Conservation (phyloP, 306 rosid species). For the Prunus fruticosa region DNA sequence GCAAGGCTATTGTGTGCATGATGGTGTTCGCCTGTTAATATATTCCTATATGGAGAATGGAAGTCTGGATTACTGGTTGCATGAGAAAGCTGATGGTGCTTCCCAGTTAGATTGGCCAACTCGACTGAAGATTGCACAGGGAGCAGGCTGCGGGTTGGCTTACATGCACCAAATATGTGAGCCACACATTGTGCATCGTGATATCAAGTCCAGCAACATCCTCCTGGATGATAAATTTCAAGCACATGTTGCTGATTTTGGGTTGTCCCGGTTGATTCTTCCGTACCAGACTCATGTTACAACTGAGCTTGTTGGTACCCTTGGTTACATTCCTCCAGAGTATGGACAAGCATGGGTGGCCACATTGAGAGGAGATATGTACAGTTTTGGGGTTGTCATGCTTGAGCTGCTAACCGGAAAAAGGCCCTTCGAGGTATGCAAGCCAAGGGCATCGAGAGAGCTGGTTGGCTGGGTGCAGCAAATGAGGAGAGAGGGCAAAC, state of each 20-base stretch:
- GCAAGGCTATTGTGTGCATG: constrained; percentile 85
- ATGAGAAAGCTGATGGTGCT: constrained; percentile 79
- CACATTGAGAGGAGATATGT: constrained; percentile 89
- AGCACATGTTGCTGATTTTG: constrained; percentile 94
- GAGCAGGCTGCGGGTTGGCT: constrained; percentile 74
- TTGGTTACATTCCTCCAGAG: constrained; percentile 96
- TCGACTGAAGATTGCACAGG: constrained; percentile 61
- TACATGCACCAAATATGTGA: constrained; percentile 89
- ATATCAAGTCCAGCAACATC: constrained; percentile 91
- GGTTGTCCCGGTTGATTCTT: constrained; percentile 79
- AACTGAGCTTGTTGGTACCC: constrained; percentile 95
- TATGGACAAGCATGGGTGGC: constrained; percentile 99
- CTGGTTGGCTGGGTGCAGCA: constrained; percentile 86
- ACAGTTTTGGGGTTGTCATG: constrained; percentile 93
- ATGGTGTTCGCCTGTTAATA: constrained; percentile 73
- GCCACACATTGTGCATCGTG: constrained; percentile 93
- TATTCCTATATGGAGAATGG: constrained; percentile 93
- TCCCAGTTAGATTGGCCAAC: constrained; percentile 80
- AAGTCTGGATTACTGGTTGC: constrained; percentile 93
- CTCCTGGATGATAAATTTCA: constrained; percentile 77
- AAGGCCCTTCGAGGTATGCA: constrained; percentile 84
- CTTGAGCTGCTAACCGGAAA: constrained; percentile 86
- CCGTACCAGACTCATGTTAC: constrained; percentile 96
- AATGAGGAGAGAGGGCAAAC: constrained; percentile 72
- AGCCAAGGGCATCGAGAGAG: constrained; percentile 71